phyloP scores from a whole-genome alignment of 2,329 filamentous ascomycete species.

The Bipolaris bicolor region DNA sequence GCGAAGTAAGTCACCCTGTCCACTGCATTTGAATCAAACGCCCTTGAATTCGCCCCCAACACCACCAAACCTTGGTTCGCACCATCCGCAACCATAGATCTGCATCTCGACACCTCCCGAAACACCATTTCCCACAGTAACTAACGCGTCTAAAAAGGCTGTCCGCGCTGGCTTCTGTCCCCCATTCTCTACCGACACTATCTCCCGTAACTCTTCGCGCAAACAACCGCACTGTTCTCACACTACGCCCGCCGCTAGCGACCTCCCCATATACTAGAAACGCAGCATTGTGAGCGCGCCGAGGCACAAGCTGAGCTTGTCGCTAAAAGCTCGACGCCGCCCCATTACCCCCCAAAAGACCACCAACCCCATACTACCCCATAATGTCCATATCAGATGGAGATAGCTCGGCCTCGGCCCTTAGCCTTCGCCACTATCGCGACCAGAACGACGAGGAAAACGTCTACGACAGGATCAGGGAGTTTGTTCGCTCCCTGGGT shows the following conservation, averaged over 20 bases:
- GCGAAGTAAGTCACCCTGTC: constrained; percentile 28
- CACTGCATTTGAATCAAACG: background rate
- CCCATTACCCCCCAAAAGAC: background rate
- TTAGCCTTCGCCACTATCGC: constrained; percentile 10
- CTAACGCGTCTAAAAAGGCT: constrained; percentile 18
- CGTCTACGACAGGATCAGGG: constrained; percentile 29
- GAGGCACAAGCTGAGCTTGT: constrained; percentile 1
- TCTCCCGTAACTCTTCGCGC: background rate
- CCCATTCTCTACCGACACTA: constrained; percentile 10
- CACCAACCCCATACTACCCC: background rate
- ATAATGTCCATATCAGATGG: constrained; percentile 22
- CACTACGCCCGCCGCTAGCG: background rate
- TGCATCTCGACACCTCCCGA: background rate
- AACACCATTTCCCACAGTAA: background rate
- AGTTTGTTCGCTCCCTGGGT: constrained; percentile 29
- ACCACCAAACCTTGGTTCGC: constrained; percentile 10
- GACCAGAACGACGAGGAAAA: constrained; percentile 13
- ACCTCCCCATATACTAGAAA: background rate
- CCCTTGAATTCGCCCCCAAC: constrained; percentile 7
- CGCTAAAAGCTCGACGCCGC: background rate
- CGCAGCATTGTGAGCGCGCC: constrained; percentile 1
- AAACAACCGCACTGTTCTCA: background rate
- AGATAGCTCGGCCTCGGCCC: constrained; percentile 5
- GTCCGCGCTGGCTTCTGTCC: constrained; percentile 28
- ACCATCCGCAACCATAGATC: constrained; percentile 4